Evolutionary conservation across 1,284 basidiomycete species (phyloP).

Genomic region (Xerocomus nothofagi): DNA sequence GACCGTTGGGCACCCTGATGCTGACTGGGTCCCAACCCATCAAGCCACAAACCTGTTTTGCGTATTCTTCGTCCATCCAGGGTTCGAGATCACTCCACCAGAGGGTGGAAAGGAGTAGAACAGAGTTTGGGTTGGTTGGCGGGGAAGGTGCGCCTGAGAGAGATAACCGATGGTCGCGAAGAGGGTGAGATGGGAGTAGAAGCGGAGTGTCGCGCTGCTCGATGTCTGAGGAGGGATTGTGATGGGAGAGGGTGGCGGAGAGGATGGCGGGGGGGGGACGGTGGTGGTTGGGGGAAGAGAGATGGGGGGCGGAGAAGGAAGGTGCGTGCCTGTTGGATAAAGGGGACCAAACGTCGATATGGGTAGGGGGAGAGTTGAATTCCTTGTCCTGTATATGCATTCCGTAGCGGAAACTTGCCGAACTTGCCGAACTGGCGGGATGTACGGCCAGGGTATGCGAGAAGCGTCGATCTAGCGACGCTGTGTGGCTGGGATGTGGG

Average conservation of each 20-base stretch:
- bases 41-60: conserved; percentile 73
- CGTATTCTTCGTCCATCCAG: conserved; percentile 93
- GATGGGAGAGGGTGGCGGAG: conserved; percentile 18
- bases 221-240: conserved; percentile 30
- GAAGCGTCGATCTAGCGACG: conserved; percentile 26
- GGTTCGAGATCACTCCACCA: conserved; percentile 83
- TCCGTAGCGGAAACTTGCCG: conserved; percentile 37
- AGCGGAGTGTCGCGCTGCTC: conserved; percentile 42
- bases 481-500: conserved; percentile 8
- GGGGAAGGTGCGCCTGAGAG: conserved; percentile 28
- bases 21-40: conserved; percentile 77
- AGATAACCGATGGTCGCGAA: conserved; percentile 23
- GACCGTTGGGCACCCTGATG: conserved; percentile 69
- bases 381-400: conserved; percentile 38
- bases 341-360: conserved; percentile 30
- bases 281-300: conserved; percentile 37
- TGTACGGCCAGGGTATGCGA: conserved; percentile 16
- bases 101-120: conserved; percentile 53
- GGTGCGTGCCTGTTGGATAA: conserved; percentile 50
- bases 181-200: conserved; percentile 30
- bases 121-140: conserved; percentile 29
- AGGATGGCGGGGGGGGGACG: conserved; percentile 24
- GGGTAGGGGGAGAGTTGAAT: conserved; percentile 27
- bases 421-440: conserved; percentile 16
- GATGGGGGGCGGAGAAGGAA: conserved; percentile 25